Evolutionary conservation across 129 eudicot genomes (phyloP), one percentile per base, ranked within the genome.

Genomic region (Solidago caesia): DNA sequence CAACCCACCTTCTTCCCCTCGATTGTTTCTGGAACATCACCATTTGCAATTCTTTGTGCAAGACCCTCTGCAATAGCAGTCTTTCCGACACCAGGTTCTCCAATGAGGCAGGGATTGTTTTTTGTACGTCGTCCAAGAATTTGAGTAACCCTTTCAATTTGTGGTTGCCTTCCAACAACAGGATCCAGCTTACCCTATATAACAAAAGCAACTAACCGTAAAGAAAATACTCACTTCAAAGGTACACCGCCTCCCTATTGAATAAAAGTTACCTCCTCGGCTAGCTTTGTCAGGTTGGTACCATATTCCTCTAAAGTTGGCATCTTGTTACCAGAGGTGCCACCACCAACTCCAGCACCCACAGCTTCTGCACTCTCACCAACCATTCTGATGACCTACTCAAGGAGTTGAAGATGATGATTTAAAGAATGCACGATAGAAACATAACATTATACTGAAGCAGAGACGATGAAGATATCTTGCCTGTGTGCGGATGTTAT

Each of bases 11-110:
- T 92, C 85, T 89, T 92, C 77, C 97, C 97, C 67, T 92, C 96
- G 42, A 92, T 80, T 13, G 97, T 92, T 83, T 92, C 97, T 16
- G 97, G 97, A 74, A 89, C 97, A 87, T 92, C 97, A 55, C 97
- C 97, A 43, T 11, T 87, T 47, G 97, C 96, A 55, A 92, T 92
- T 74, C 93, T 83, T 80, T 89, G 97, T 16, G 97, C 97, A 47
- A 92, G 96, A 64, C 97, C 97, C 75, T 92, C 97, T 7, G 97
- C 96, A 74, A 92, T 92, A 65, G 97, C 97, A 59, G 97, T 89
- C 82, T 92, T 92, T 10, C 97, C 97, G 44, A 92, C 97, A 76
- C 97, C 97, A 43, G 97, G 97, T 58, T 91, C 97, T 79, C 97
- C 97, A 66, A 91, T 89, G 66, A 21, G 95, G 49, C 97, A 92